Conservation (phyloP, 257 asterid genomes). For the Datura wrightii region DNA sequence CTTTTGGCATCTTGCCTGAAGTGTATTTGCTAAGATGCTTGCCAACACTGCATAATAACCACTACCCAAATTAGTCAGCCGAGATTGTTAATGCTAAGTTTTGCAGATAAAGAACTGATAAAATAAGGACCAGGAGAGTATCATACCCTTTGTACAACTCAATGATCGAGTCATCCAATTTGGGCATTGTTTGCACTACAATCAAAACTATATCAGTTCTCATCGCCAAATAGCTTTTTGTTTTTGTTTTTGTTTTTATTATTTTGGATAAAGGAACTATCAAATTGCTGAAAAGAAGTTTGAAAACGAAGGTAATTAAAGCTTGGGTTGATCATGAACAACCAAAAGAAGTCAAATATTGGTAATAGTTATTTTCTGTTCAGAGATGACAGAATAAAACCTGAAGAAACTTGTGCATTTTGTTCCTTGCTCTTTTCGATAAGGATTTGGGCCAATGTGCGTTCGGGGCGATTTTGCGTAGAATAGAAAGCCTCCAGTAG, state of each 20-base stretch:
- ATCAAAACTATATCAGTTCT: slow-evolving; percentile 23
- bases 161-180: slow-evolving; percentile 74
- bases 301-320: not conserved
- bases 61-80: not conserved
- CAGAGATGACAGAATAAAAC: slow-evolving; percentile 41
- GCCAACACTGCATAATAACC: slow-evolving; percentile 66
- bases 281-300: not conserved
- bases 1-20: slow-evolving; percentile 89
- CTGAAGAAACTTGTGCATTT: slow-evolving; percentile 82
- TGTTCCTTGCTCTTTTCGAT: slow-evolving; percentile 71
- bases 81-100: not conserved
- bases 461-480: slow-evolving; percentile 64
- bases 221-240: not conserved
- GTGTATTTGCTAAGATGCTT: slow-evolving; percentile 81
- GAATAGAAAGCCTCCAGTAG: slow-evolving; percentile 75
- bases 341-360: not conserved
- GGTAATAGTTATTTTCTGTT: not conserved
- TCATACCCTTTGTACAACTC: slow-evolving; percentile 88
- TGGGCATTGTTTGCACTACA: slow-evolving; percentile 62
- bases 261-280: not conserved
- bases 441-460: slow-evolving; percentile 82
- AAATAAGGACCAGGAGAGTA: not conserved
- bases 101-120: not conserved
- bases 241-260: not conserved
- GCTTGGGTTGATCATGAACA: not conserved